A percentile compares a stretch with the other conserved stretches of the same genome.
Conservation (phyloP, 2,329 filamentous ascomycete species). For the Trichoderma semiorbis region DNA sequence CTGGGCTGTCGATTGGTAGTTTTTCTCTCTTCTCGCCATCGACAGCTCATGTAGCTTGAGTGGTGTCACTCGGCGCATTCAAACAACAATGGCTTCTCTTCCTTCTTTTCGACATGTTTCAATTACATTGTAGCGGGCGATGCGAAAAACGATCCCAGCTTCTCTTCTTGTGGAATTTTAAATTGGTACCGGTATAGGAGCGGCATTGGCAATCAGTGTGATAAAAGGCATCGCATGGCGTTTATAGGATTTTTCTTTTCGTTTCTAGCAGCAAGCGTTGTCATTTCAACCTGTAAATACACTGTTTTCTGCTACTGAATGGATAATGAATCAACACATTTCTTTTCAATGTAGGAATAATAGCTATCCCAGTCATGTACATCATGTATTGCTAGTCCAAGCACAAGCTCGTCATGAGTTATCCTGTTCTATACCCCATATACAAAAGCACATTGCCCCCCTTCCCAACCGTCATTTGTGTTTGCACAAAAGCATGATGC, state of each 20-base stretch:
- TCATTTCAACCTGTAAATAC: neutral
- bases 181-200: neutral
- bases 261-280: neutral
- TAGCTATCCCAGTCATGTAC: neutral
- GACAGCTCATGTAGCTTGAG: no score
- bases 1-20: no score
- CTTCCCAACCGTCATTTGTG: neutral
- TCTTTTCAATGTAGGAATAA: neutral
- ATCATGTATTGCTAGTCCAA: slow-evolving; percentile 15
- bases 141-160: neutral
- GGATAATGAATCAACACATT: neutral
- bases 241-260: neutral
- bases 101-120: neutral
- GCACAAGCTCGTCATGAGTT: slow-evolving; percentile 1
- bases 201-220: neutral
- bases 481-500: neutral
- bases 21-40: no score
- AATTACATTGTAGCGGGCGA: neutral
- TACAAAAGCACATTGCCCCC: neutral
- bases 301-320: neutral
- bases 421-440: neutral
- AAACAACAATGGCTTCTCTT: neutral
- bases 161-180: neutral
- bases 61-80: neutral
- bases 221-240: slow-evolving; percentile 7